Percentiles rank a stretch among this genome's conserved stretches.
Conservation (phyloP, 108 stramenopile species). For the Nannochloropsis salina region DNA sequence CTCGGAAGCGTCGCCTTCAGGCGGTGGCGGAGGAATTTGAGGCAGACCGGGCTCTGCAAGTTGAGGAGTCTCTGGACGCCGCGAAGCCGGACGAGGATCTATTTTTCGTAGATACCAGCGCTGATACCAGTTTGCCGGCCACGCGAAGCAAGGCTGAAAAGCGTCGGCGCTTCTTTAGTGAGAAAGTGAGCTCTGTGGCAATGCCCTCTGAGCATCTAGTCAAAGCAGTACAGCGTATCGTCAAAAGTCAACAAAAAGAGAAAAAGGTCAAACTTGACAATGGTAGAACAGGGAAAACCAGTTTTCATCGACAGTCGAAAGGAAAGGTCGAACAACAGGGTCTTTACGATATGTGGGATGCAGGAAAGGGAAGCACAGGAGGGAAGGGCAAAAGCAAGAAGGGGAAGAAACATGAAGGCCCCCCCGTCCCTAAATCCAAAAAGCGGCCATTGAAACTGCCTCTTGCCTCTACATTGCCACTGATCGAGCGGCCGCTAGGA, state of each 20-base stretch:
- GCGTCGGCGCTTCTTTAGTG: constrained; percentile 19
- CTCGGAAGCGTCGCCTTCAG: neutral
- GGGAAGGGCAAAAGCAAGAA: neutral
- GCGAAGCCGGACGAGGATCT: constrained; percentile 1
- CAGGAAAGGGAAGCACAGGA: neutral
- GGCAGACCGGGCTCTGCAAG: constrained; percentile 19
- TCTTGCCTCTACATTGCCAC: neutral
- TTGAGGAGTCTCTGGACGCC: constrained; percentile 1
- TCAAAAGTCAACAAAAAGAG: neutral
- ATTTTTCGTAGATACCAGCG: neutral
- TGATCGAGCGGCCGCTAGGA: neutral
- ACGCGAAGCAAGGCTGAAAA: constrained; percentile 6
- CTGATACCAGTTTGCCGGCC: neutral
- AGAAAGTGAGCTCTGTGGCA: neutral
- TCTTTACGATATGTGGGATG: neutral
- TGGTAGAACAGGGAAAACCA: neutral
- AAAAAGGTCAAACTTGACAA: neutral
- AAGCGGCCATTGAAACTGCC: neutral
- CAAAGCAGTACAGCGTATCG: constrained; percentile 6
- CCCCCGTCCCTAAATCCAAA: neutral
- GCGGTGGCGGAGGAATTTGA: neutral
- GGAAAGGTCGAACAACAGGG: neutral
- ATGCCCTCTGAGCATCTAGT: constrained; percentile 13
- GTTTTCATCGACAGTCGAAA: neutral
- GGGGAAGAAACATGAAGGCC: neutral